phyloP scores from a whole-genome alignment of 148 eudicot genomes.

The Camellia granthamiana region DNA sequence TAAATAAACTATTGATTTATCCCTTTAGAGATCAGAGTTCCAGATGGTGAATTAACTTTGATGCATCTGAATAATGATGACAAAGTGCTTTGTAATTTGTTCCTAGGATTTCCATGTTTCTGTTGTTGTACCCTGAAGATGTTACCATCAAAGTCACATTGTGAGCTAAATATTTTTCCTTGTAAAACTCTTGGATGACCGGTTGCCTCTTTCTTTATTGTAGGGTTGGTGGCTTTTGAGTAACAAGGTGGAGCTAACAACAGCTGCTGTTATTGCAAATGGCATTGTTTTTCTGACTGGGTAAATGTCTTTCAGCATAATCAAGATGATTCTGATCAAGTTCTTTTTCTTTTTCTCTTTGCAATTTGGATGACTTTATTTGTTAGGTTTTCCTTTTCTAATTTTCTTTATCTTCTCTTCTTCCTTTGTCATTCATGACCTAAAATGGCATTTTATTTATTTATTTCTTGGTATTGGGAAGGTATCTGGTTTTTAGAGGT shows the following conservation, averaged over 20 bases:
- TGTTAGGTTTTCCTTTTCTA: background rate
- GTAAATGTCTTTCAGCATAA: constrained; percentile 32
- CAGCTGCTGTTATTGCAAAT: constrained; percentile 77
- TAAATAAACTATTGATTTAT: background rate
- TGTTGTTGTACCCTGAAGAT: background rate
- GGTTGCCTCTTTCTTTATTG: constrained; percentile 14
- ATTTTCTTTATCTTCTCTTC: background rate
- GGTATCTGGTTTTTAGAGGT: constrained; percentile 87
- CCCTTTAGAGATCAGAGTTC: background rate
- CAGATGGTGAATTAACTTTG: background rate
- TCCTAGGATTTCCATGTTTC: constrained; percentile 1
- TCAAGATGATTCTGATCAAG: background rate
- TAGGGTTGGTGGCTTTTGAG: constrained; percentile 97
- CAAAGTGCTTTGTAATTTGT: background rate
- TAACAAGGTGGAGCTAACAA: constrained; percentile 78
- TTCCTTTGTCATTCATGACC: background rate
- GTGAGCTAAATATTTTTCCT: background rate
- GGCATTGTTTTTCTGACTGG: constrained; percentile 75
- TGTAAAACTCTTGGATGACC: background rate
- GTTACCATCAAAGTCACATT: background rate
- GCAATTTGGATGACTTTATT: constrained; percentile 7
- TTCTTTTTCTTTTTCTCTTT: background rate
- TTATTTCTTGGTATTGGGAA: constrained; percentile 24
- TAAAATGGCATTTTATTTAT: constrained; percentile 8
- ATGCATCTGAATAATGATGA: background rate